Evolutionary conservation across 139 green algal species (phyloP), one percentile per base, ranked within the genome.

Genomic region (Yamagishiella unicocca): DNA sequence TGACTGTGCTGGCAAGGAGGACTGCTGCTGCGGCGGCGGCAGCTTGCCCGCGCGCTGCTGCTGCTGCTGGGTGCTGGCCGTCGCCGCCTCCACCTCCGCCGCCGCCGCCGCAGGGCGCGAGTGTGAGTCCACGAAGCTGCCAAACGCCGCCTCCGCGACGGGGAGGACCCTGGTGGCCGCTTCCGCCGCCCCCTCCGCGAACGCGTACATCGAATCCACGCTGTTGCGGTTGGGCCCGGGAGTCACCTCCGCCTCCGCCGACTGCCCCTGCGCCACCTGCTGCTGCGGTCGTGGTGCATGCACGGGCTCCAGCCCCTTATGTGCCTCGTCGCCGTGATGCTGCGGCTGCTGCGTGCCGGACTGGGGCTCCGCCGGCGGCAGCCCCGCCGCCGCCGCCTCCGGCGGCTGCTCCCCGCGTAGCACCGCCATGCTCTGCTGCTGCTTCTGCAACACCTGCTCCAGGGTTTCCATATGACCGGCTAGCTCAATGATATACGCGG

Each of bases 401-500:
- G n/a, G n/a, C n/a, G n/a, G n/a, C 45, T 38, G 25, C 45, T 2
- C 1, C 76, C 4, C 3, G 21, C 46, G 46, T 31, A 71, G 35
- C 40, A 29, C 61, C 27, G 27, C 78, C 61, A 53, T 50, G 2
- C 33, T 38, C 64, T 19, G 43, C 80, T 86, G 68, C 80, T 31
- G 21, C 9, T 2, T 42, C 62, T 29, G 22, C 43, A 78, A 31
- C 45, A 9, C 62, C 31, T 38, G 55, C 43, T 86, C 80, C 64
- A 86, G 35, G 42, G 42, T 43, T 31, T 86, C 80, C 80, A 86
- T 86, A 43, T 77, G 62, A 12, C 43, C 80, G 8, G 80, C 80
- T 43, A 86, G 64, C 45, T 86, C 80, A 1, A 77, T 17, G 19
- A 86, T 86, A 45, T 86, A 67, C 1, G 80, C 80, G 2, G 80